These are phyloP conservation scores for Prunus kanzakura DNA, from an alignment of 306 rosid species.

Conservation along the genomic window DNA sequence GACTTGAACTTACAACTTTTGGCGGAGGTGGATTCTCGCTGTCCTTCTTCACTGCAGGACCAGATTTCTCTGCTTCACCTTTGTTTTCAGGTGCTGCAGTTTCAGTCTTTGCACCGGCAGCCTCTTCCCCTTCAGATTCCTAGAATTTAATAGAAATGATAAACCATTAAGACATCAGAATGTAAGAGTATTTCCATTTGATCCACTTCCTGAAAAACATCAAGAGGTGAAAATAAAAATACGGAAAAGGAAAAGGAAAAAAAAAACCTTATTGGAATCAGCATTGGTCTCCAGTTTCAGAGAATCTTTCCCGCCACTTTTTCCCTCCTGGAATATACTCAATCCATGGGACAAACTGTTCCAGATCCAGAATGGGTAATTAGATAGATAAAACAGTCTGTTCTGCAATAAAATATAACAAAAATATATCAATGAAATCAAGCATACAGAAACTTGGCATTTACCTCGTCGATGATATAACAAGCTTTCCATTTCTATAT, in stretches of 20 bases:
- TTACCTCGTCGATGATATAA: slow-evolving; percentile 79
- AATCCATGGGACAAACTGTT: slow-evolving; percentile 86
- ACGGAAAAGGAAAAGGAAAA: neutral
- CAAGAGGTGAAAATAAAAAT: slow-evolving; percentile 3
- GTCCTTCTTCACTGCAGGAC: slow-evolving; percentile 60
- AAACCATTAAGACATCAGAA: slow-evolving; percentile 14
- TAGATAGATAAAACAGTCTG: slow-evolving; percentile 8
- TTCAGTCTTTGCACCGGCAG: slow-evolving; percentile 50
- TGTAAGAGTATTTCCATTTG: neutral
- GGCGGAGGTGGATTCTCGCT: slow-evolving; percentile 55
- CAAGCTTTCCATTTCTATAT: slow-evolving; percentile 90
- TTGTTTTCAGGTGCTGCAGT: slow-evolving; percentile 54
- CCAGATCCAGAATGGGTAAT: slow-evolving; percentile 31
- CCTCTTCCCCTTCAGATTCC: slow-evolving; percentile 58
- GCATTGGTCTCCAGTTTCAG: slow-evolving; percentile 58
- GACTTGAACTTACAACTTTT: slow-evolving; percentile 53
- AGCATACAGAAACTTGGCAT: neutral
- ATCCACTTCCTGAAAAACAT: neutral
- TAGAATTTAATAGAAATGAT: slow-evolving; percentile 23
- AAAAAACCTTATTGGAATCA: slow-evolving; percentile 67
- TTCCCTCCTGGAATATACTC: slow-evolving; percentile 77
- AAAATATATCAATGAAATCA: slow-evolving; percentile 4
- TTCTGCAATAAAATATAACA: neutral
- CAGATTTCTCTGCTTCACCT: slow-evolving; percentile 57
- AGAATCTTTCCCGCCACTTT: slow-evolving; percentile 52